Evolutionary conservation across 495 filamentous ascomycete genomes (phyloP).

Genomic region (Xylaria longipes): DNA sequence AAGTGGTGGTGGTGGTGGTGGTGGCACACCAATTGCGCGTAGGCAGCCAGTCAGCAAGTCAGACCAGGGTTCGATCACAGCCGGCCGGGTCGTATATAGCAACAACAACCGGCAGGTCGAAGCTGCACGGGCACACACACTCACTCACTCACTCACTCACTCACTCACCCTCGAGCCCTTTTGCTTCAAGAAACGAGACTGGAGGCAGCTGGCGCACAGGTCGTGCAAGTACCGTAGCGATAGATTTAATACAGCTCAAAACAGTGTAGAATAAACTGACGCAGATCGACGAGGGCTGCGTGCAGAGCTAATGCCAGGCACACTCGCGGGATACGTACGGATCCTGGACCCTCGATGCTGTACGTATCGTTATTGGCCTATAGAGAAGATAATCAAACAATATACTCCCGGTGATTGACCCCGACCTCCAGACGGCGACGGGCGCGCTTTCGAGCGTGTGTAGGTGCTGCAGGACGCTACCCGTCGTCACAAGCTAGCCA

Average conservation of each 20-base stretch:
- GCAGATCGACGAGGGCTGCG: slow-evolving; percentile 19
- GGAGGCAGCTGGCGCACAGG: neutral
- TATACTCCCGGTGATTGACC: neutral
- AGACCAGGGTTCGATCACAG: slow-evolving; percentile 18
- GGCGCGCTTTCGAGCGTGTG: slow-evolving; percentile 1
- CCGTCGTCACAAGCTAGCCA: slow-evolving; percentile 3
- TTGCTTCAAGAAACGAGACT: neutral
- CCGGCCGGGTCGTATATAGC: slow-evolving; percentile 16
- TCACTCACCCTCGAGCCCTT: neutral
- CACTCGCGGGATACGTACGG: slow-evolving; percentile 26
- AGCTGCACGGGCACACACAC: slow-evolving; percentile 15
- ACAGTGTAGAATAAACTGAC: slow-evolving; percentile 15
- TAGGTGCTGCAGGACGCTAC: neutral
- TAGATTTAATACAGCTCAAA: neutral
- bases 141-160: neutral
- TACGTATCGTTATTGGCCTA: neutral
- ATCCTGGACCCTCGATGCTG: neutral
- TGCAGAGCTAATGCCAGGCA: slow-evolving; percentile 33
- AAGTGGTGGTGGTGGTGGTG: slow-evolving; percentile 12
- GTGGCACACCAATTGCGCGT: slow-evolving; percentile 23
- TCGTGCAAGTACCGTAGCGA: neutral
- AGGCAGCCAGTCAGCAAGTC: slow-evolving; percentile 24
- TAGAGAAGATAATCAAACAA: neutral
- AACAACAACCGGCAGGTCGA: slow-evolving; percentile 11
- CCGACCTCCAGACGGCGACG: neutral